Evolutionary conservation across 768 basidiomycete genomes (phyloP).

Genomic region (Asterophora parasitica): DNA sequence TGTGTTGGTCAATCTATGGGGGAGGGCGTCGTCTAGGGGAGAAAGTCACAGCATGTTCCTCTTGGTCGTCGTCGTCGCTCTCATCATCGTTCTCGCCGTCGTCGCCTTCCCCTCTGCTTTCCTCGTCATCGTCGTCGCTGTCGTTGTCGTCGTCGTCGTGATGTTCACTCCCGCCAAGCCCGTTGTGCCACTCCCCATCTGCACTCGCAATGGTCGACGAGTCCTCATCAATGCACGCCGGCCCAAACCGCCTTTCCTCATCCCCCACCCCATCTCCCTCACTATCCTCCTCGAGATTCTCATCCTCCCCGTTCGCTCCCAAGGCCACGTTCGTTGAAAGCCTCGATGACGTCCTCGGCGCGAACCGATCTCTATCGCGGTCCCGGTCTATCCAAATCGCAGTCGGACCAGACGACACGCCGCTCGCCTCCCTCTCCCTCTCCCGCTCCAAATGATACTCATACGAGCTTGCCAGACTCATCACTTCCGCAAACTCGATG

Average conservation of each 20-base stretch:
- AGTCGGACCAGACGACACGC: too few relatives aligned
- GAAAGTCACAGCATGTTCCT: slow-evolving; percentile 28
- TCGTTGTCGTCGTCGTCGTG: slow-evolving; percentile 20
- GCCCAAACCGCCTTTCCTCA: slow-evolving; percentile 17
- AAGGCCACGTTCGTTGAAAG: slow-evolving; percentile 7
- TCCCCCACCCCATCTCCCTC: background rate
- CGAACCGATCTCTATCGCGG: background rate
- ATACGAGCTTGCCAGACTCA: slow-evolving; percentile 24
- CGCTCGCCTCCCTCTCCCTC: too few relatives aligned
- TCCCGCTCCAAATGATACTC: too few relatives aligned
- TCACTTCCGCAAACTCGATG: slow-evolving; percentile 28
- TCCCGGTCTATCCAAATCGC: too few relatives aligned
- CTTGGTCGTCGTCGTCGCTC: slow-evolving; percentile 20
- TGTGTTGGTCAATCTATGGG: background rate
- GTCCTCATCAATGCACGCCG: slow-evolving; percentile 39
- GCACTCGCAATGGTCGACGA: slow-evolving; percentile 51
- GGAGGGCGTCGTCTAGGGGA: slow-evolving; percentile 21
- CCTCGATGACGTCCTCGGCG: slow-evolving; percentile 15
- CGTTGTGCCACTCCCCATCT: slow-evolving; percentile 7
- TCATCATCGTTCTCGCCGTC: slow-evolving; percentile 12
- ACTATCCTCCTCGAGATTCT: too few relatives aligned
- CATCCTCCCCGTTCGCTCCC: slow-evolving; percentile 11
- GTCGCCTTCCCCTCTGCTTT: slow-evolving; percentile 7
- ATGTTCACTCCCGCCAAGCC: slow-evolving; percentile 24
- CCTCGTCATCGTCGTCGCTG: background rate